These are phyloP conservation scores for Zymoseptoria brevis DNA, from an alignment of 2,329 filamentous ascomycete genomes.

Conservation along the genomic window DNA sequence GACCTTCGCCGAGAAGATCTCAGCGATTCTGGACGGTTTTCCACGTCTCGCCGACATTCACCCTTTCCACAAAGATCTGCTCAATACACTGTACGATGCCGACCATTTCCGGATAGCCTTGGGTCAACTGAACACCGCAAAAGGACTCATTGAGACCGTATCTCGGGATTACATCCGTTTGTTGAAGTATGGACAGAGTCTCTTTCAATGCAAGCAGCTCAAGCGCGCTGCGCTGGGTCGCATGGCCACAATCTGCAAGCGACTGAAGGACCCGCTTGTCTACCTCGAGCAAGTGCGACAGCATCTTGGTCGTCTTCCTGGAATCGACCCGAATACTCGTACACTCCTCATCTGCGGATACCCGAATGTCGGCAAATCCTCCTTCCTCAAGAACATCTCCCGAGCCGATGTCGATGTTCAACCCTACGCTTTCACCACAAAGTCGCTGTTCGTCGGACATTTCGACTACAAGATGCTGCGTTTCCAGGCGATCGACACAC, in stretches of 20 bases:
- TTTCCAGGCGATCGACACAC: slow-evolving; percentile 92
- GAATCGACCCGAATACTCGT: slow-evolving; percentile 96
- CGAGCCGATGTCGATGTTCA: slow-evolving; percentile 94
- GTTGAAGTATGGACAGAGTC: slow-evolving; percentile 89
- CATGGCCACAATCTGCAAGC: slow-evolving; percentile 95
- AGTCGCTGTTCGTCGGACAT: slow-evolving; percentile 93
- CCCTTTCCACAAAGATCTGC: slow-evolving; percentile 81
- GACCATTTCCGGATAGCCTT: slow-evolving; percentile 97
- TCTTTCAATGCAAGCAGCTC: slow-evolving; percentile 98
- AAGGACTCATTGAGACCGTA: slow-evolving; percentile 93
- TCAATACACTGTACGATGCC: slow-evolving; percentile 97
- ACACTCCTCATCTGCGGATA: slow-evolving; percentile 96
- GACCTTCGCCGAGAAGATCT: slow-evolving; percentile 91
- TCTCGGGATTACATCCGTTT: slow-evolving; percentile 92
- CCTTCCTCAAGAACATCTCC: slow-evolving; percentile 85
- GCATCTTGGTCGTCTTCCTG: slow-evolving; percentile 90
- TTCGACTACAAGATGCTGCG: slow-evolving; percentile 93
- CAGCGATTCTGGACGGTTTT: slow-evolving; percentile 83
- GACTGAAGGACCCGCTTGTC: slow-evolving; percentile 85
- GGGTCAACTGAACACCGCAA: slow-evolving; percentile 90
- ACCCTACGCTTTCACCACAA: slow-evolving; percentile 97
- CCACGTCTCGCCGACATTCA: slow-evolving; percentile 90
- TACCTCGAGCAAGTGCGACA: slow-evolving; percentile 96
- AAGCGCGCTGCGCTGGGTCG: slow-evolving; percentile 93
- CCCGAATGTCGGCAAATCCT: slow-evolving; percentile 95